phyloP scores from a whole-genome alignment of 495 filamentous ascomycete genomes.

The Neurospora hispaniola region DNA sequence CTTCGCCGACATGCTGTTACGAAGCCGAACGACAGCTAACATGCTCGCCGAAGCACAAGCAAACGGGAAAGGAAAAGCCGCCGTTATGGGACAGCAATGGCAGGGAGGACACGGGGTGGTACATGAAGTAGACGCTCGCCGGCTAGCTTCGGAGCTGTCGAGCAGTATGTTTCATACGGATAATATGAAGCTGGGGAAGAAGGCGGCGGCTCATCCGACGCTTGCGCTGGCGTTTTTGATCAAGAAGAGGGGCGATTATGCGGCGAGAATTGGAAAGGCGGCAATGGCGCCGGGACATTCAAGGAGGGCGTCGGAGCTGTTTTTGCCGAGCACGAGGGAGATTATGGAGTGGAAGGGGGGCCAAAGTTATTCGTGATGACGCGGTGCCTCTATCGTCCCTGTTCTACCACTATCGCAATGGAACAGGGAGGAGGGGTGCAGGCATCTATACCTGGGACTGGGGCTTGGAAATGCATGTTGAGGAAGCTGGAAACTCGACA shows the following conservation, averaged over 20 bases:
- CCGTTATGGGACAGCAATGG: background rate
- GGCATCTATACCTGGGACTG: too few species aligned
- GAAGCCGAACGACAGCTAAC: background rate
- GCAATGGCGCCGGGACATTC: background rate
- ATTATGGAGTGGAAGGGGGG: conserved; percentile 24
- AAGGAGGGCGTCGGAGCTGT: conserved; percentile 9
- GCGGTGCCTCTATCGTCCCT: background rate
- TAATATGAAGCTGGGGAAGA: background rate
- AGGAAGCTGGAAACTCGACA: too few species aligned
- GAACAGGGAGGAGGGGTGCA: too few species aligned
- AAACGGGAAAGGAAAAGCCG: background rate
- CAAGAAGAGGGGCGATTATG: conserved; percentile 20
- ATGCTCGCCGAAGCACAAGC: background rate
- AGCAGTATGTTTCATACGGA: conserved; percentile 19
- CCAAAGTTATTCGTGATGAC: background rate
- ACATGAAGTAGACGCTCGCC: conserved; percentile 14
- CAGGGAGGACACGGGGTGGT: background rate
- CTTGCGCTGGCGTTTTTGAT: conserved; percentile 22
- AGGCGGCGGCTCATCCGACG: conserved; percentile 16
- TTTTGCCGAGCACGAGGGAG: conserved; percentile 22
- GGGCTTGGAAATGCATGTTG: background rate
- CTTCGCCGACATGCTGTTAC: conserved; percentile 16
- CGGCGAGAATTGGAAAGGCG: background rate
- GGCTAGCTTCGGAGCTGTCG: conserved; percentile 15
- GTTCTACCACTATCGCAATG: too few species aligned